These are phyloP conservation scores for Monosporascus sp. DNA, from an alignment of 2,329 filamentous ascomycete genomes.

Conservation along the genomic window DNA sequence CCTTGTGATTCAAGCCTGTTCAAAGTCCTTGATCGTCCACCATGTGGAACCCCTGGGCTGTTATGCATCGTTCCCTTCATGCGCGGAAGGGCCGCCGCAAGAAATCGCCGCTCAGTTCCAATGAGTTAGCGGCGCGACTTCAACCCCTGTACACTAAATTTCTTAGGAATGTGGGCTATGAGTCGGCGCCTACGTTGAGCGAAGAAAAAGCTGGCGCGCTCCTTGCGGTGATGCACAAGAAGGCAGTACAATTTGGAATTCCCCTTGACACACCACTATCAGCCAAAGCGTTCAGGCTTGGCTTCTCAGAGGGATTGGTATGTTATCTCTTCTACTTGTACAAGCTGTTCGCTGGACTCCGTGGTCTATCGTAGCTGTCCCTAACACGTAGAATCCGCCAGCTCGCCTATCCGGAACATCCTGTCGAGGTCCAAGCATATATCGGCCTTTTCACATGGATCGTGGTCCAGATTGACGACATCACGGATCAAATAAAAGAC, in stretches of 20 bases:
- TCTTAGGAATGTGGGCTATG: background rate
- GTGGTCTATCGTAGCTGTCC: background rate
- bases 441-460: conserved; percentile 18
- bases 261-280: conserved; percentile 14
- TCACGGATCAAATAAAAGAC: conserved; percentile 11
- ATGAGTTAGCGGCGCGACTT: background rate
- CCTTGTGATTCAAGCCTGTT: background rate
- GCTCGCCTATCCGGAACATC: conserved; percentile 16
- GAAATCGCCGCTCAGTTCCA: background rate
- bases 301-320: conserved; percentile 12
- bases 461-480: conserved; percentile 19
- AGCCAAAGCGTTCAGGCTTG: conserved; percentile 14
- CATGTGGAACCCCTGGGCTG: background rate
- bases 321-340: background rate
- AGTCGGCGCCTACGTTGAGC: conserved; percentile 21
- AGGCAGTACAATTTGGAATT: conserved; percentile 12
- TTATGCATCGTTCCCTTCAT: background rate
- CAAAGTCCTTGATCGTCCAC: background rate
- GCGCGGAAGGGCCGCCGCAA: background rate
- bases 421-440: conserved; percentile 11
- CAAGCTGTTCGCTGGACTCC: too few relatives aligned
- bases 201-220: conserved; percentile 28
- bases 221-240: conserved; percentile 15
- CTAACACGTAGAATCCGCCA: background rate
- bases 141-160: background rate